These are phyloP conservation scores for Phlebopus sp. DNA, from an alignment of 1,284 basidiomycete genomes.

Conservation along the genomic window DNA sequence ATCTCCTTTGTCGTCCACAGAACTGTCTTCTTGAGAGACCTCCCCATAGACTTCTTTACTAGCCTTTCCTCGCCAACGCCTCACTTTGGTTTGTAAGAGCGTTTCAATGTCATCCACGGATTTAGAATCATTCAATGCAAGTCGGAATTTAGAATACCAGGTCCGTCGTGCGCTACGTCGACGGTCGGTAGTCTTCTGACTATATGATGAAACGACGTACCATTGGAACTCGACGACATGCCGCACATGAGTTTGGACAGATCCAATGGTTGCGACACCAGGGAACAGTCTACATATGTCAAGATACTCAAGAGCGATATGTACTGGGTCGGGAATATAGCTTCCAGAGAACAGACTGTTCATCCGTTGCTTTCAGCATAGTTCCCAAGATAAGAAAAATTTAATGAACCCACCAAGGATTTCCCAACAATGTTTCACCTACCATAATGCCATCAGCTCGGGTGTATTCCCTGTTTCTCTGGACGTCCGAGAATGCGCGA, in stretches of 20 bases:
- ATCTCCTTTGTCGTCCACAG: constrained; percentile 1
- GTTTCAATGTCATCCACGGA: constrained; percentile 46
- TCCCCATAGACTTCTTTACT: neutral
- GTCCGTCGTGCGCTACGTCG: constrained; percentile 43
- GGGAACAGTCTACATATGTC: constrained; percentile 49
- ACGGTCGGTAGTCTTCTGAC: constrained; percentile 2
- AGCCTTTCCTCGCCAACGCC: constrained; percentile 49
- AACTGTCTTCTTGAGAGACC: constrained; percentile 5
- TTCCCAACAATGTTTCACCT: constrained; percentile 66
- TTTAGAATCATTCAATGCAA: constrained; percentile 39
- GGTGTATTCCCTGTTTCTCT: constrained; percentile 50
- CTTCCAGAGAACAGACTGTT: constrained; percentile 51
- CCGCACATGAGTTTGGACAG: constrained; percentile 55
- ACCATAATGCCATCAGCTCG: constrained; percentile 77
- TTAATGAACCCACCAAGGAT: constrained; percentile 54
- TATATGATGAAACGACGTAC: constrained; percentile 34
- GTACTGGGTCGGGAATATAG: constrained; percentile 53
- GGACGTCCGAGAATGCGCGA: constrained; percentile 52
- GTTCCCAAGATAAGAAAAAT: neutral
- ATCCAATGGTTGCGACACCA: constrained; percentile 44
- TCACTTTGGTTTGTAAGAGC: constrained; percentile 45
- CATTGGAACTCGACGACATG: constrained; percentile 64
- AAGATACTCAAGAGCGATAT: constrained; percentile 63
- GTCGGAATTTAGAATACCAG: constrained; percentile 57
- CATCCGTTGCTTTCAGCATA: constrained; percentile 5